Conservation (phyloP, 106 monocot genomes). For the Dactylorhiza incarnata region DNA sequence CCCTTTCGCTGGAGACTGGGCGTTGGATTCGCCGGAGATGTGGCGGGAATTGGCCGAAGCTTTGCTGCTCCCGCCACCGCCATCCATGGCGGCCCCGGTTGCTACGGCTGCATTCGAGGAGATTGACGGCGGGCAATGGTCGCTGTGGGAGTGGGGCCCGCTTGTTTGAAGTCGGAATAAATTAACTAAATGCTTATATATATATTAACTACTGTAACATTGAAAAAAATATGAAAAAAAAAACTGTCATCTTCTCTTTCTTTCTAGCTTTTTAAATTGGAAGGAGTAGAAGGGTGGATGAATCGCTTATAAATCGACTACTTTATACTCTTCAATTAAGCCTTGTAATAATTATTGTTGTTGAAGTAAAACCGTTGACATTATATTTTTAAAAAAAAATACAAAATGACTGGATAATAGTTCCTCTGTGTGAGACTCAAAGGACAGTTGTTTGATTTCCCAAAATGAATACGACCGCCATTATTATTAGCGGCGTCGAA, state of each 20-base stretch:
- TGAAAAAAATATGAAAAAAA: too few relatives aligned
- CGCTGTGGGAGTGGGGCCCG: slow-evolving; percentile 1
- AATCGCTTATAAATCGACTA: neutral
- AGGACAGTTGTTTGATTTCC: too few relatives aligned
- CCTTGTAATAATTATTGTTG: neutral
- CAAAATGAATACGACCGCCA: too few relatives aligned
- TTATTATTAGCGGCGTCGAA: too few relatives aligned
- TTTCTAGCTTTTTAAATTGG: neutral
- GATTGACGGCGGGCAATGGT: neutral
- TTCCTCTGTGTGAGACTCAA: too few relatives aligned
- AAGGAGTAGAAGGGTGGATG: neutral
- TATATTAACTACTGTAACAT: too few relatives aligned
- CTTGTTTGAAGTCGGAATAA: neutral
- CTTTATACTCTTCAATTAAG: neutral
- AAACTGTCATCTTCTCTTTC: neutral
- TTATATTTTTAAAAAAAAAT: too few relatives aligned
- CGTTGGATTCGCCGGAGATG: slow-evolving; percentile 53
- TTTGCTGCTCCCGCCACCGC: slow-evolving; percentile 52
- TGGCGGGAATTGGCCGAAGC: slow-evolving; percentile 80
- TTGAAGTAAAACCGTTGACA: neutral
- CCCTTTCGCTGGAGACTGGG: slow-evolving; percentile 12
- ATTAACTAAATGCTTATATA: neutral
- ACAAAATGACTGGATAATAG: too few relatives aligned
- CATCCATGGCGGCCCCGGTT: neutral
- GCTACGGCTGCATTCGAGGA: neutral